These are phyloP conservation scores for Fusarium illudens DNA, from an alignment of 2,329 filamentous ascomycete species.

Conservation along the genomic window DNA sequence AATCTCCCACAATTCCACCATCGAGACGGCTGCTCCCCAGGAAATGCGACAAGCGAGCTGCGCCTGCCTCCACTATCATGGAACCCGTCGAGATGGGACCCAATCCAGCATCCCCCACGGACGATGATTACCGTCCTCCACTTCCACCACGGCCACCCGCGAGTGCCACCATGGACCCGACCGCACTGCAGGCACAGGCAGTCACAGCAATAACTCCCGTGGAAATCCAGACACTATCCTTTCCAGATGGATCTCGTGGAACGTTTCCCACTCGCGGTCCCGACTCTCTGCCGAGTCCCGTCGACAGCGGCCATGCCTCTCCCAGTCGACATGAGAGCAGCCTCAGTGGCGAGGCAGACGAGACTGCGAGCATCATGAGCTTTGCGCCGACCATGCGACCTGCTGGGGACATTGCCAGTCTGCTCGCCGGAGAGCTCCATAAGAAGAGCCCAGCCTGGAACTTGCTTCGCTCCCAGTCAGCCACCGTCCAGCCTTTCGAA, in stretches of 20 bases:
- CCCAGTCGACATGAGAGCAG: conserved; percentile 45
- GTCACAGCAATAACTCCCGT: conserved; percentile 87
- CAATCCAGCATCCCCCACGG: conserved; percentile 39
- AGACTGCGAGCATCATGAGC: conserved; percentile 72
- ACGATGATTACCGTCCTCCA: conserved; percentile 61
- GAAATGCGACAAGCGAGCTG: conserved; percentile 42
- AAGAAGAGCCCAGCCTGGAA: conserved; percentile 74
- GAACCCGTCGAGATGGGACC: conserved; percentile 41
- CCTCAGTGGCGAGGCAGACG: conserved; percentile 62
- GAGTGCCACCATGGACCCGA: conserved; percentile 48
- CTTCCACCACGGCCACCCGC: conserved; percentile 61
- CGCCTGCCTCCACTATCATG: conserved; percentile 26
- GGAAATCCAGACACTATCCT: conserved; percentile 80
- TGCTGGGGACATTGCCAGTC: conserved; percentile 79
- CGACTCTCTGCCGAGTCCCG: conserved; percentile 49
- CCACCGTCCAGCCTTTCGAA: conserved; percentile 69
- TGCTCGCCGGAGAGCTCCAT: conserved; percentile 76
- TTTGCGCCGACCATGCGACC: conserved; percentile 69
- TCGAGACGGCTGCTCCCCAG: conserved; percentile 9
- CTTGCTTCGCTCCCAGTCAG: conserved; percentile 69
- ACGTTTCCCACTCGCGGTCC: conserved; percentile 61
- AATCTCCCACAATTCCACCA: background rate
- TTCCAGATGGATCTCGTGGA: conserved; percentile 73
- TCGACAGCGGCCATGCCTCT: conserved; percentile 52
- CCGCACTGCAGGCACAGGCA: conserved; percentile 67